A percentile compares a stretch with the other conserved stretches of the same genome.
phyloP scores from a whole-genome alignment of 345 rosid genomes.

The Hibiscus syriacus region DNA sequence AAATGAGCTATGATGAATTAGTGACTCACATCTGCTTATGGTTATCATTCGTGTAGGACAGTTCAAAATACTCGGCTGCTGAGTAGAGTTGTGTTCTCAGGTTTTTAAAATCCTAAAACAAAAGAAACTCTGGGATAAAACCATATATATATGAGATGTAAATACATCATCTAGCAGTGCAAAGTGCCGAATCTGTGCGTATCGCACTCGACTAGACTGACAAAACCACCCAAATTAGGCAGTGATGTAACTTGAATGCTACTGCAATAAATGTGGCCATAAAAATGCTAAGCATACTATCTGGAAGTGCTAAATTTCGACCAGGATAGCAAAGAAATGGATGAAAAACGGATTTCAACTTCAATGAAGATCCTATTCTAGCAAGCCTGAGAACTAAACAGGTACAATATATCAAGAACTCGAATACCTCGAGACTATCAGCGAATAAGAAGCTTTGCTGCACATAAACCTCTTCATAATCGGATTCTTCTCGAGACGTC shows the following conservation, averaged over 20 bases:
- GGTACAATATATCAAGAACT: not conserved
- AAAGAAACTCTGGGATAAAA: not conserved
- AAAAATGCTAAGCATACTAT: not conserved
- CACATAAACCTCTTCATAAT: constrained; percentile 72
- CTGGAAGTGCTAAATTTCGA: not conserved
- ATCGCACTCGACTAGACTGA: too few species aligned
- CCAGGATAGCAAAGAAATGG: not conserved
- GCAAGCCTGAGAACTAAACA: not conserved
- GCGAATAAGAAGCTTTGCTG: constrained; percentile 77
- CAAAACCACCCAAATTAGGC: too few species aligned
- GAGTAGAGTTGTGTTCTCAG: constrained; percentile 75
- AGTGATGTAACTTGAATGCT: not conserved
- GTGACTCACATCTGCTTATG: constrained; percentile 62
- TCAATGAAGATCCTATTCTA: not conserved
- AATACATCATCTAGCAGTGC: not conserved
- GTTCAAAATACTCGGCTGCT: too few species aligned
- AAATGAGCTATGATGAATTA: not conserved
- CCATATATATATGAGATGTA: not conserved
- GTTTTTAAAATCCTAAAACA: constrained; percentile 68
- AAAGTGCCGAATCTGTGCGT: not conserved
- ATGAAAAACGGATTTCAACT: not conserved
- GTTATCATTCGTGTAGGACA: too few species aligned
- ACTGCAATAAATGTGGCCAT: too few species aligned
- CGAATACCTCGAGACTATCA: constrained; percentile 68
- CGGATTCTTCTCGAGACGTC: constrained; percentile 50